Evolutionary conservation across 257 asterid genomes (phyloP).

Genomic region (Thymus mandschuricus): DNA sequence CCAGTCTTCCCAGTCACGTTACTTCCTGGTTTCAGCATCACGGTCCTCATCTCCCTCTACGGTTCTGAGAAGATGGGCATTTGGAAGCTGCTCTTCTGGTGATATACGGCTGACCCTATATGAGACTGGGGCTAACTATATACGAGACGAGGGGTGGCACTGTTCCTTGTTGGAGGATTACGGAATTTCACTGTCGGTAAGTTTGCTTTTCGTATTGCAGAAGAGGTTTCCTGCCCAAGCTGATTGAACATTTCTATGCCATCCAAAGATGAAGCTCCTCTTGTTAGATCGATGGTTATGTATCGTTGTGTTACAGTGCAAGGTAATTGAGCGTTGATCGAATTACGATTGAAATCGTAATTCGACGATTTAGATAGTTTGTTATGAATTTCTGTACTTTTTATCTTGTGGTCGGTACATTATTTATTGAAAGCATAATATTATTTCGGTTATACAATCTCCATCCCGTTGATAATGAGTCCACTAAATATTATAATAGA

Average conservation of each 20-base stretch:
- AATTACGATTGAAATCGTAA: background rate
- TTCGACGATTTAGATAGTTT: background rate
- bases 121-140: background rate
- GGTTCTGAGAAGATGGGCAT: background rate
- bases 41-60: background rate
- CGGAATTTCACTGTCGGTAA: background rate
- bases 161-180: background rate
- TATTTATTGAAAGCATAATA: too few relatives aligned
- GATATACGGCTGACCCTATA: background rate
- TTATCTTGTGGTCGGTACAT: too few relatives aligned
- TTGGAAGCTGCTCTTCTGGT: background rate
- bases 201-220: slow-evolving; percentile 4
- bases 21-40: slow-evolving; percentile 6
- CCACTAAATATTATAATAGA: too few relatives aligned
- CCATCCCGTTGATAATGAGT: too few relatives aligned
- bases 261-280: slow-evolving; percentile 9
- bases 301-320: background rate
- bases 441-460: too few relatives aligned
- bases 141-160: background rate
- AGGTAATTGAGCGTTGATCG: background rate
- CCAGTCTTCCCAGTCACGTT: background rate
- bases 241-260: background rate
- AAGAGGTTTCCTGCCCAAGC: background rate
- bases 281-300: background rate
- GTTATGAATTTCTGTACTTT: background rate